Evolutionary conservation across 805 yeast genomes (phyloP).

Genomic region (Candida anglica): DNA sequence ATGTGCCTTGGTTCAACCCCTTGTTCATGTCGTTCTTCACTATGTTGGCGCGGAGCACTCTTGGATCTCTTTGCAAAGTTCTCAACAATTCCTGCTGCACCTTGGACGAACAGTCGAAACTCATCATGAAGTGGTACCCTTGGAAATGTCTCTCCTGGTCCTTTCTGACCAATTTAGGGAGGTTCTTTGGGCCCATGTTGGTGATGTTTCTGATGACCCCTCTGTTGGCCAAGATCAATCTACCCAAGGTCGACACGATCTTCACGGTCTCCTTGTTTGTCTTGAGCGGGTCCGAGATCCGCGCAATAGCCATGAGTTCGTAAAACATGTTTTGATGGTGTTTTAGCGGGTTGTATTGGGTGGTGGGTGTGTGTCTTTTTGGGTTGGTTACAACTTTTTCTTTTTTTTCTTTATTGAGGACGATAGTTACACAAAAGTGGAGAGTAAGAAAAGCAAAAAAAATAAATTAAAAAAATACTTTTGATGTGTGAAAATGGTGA

Average conservation of each 20-base stretch:
- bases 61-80: constrained; percentile 81
- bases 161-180: constrained; percentile 79
- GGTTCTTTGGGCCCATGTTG: constrained; percentile 70
- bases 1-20: constrained; percentile 52
- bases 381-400: not conserved
- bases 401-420: not conserved
- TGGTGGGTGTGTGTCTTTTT: not conserved
- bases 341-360: not conserved
- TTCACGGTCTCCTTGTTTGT: constrained; percentile 38
- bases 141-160: constrained; percentile 88
- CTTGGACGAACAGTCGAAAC: constrained; percentile 80
- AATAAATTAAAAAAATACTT: too few relatives aligned
- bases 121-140: constrained; percentile 82
- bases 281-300: constrained; percentile 58
- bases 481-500: too few relatives aligned
- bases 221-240: constrained; percentile 77
- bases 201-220: constrained; percentile 87
- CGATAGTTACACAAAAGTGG: too few relatives aligned
- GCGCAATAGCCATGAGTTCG: constrained; percentile 86
- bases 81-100: constrained; percentile 84
- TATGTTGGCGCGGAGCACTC: constrained; percentile 77
- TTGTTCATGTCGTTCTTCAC: constrained; percentile 56
- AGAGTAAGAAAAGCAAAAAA: not conserved
- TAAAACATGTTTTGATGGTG: constrained; percentile 71
- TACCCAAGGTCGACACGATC: constrained; percentile 68